Conservation (phyloP, 2,329 filamentous ascomycete genomes). For the Nothophaeocryptopus gaeumannii region DNA sequence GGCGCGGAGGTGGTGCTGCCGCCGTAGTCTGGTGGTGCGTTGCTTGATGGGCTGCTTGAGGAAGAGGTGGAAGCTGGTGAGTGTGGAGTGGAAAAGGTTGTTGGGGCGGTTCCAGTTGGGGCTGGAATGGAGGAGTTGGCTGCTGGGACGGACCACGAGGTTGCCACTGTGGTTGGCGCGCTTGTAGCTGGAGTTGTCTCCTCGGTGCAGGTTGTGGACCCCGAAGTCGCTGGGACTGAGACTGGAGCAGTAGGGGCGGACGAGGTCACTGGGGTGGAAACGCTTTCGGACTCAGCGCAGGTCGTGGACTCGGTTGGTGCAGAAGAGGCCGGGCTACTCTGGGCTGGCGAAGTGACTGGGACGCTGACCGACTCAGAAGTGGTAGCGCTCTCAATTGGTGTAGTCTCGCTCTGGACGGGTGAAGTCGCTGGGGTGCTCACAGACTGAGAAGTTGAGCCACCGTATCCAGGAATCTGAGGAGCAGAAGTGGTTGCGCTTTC, state of each 20-base stretch:
- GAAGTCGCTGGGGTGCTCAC: background rate
- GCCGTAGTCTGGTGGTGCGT: background rate
- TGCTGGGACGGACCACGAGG: background rate
- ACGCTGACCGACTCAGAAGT: too few relatives aligned
- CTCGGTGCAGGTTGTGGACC: slow-evolving; percentile 1
- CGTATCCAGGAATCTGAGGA: too few relatives aligned
- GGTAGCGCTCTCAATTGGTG: background rate
- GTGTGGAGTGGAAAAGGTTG: background rate
- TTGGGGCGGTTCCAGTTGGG: slow-evolving; percentile 3
- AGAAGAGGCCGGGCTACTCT: background rate
- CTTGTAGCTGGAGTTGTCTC: background rate
- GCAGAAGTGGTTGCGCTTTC: too few relatives aligned
- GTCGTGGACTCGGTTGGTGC: background rate
- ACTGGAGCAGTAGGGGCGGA: background rate
- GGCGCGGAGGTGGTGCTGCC: background rate
- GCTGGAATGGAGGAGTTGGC: slow-evolving; percentile 1
- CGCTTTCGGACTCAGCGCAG: slow-evolving; percentile 1
- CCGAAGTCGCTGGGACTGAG: background rate
- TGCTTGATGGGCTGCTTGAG: slow-evolving; percentile 5
- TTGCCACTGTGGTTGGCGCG: background rate
- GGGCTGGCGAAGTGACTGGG: too few relatives aligned
- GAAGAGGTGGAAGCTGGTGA: background rate
- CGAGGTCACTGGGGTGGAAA: background rate
- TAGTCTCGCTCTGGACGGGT: background rate
- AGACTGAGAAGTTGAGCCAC: too few relatives aligned